Conservation (phyloP, 352 stramenopile species). For the Phytophthora rubi region DNA sequence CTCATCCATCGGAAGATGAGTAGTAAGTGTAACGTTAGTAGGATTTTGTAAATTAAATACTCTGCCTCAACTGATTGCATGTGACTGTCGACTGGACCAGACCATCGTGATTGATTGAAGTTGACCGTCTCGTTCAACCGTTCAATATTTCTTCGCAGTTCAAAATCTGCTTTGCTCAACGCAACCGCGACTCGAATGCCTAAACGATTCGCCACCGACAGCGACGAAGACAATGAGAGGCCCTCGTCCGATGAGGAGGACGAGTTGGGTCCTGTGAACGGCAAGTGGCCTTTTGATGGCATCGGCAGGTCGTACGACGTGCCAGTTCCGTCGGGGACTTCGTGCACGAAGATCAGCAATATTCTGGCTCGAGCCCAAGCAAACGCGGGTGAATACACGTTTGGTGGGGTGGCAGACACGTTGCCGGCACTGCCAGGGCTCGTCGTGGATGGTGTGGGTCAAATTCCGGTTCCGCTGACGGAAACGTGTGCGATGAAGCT, state of each 20-base stretch:
- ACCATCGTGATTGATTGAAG: neutral
- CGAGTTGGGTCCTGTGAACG: neutral
- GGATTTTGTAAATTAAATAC: slow-evolving; percentile 13
- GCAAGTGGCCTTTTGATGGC: neutral
- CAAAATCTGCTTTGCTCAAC: neutral
- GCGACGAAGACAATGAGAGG: neutral
- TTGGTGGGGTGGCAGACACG: neutral
- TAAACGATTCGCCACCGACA: neutral
- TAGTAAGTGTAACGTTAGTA: slow-evolving; percentile 7
- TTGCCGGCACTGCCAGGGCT: neutral
- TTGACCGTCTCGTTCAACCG: neutral
- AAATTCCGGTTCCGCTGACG: neutral
- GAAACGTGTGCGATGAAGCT: neutral
- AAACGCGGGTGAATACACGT: neutral
- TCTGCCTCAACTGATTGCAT: neutral
- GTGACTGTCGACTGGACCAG: neutral
- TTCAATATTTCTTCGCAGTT: neutral
- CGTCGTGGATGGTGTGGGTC: neutral
- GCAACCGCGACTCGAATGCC: neutral
- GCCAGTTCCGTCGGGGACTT: neutral
- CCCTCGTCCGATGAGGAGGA: neutral
- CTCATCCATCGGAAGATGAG: slow-evolving; percentile 28
- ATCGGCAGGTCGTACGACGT: neutral
- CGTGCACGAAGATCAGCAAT: neutral
- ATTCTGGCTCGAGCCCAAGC: neutral